Evolutionary conservation across 345 rosid genomes (phyloP).

Genomic region (Eucalyptus fibrosa): DNA sequence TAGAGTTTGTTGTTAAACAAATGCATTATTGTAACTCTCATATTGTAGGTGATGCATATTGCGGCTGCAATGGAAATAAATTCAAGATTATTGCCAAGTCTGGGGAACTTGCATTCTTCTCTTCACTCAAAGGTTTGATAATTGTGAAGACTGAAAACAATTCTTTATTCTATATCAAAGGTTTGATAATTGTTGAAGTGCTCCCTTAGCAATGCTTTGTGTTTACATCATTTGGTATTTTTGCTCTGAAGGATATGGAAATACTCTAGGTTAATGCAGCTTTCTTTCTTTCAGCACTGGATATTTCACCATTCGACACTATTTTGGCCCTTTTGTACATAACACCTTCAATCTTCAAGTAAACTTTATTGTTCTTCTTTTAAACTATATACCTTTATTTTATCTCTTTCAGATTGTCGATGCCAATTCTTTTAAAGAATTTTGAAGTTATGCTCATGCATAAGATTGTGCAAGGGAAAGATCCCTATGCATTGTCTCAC

Average conservation of each 20-base stretch:
- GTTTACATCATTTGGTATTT: background rate
- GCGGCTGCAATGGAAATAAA: slow-evolving; percentile 90
- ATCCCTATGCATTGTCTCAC: background rate
- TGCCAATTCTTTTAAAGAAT: background rate
- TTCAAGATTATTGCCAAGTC: slow-evolving; percentile 68
- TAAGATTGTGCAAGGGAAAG: background rate
- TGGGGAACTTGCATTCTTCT: slow-evolving; percentile 62
- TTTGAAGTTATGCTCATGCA: background rate
- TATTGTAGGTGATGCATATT: slow-evolving; percentile 86
- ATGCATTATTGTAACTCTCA: background rate
- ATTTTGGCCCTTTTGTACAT: background rate
- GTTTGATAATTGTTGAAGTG: background rate
- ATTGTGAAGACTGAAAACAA: background rate
- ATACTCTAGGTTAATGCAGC: background rate
- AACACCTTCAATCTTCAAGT: background rate
- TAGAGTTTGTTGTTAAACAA: background rate
- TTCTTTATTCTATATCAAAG: background rate
- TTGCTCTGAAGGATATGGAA: too few species aligned
- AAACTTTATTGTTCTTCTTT: background rate
- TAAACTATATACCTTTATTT: background rate
- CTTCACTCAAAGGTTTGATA: slow-evolving; percentile 61
- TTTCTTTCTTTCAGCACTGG: background rate
- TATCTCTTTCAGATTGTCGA: background rate
- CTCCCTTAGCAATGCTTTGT: background rate
- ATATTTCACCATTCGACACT: background rate